phyloP scores from a whole-genome alignment of 495 filamentous ascomycete genomes.

The Aspergillus campestris region DNA sequence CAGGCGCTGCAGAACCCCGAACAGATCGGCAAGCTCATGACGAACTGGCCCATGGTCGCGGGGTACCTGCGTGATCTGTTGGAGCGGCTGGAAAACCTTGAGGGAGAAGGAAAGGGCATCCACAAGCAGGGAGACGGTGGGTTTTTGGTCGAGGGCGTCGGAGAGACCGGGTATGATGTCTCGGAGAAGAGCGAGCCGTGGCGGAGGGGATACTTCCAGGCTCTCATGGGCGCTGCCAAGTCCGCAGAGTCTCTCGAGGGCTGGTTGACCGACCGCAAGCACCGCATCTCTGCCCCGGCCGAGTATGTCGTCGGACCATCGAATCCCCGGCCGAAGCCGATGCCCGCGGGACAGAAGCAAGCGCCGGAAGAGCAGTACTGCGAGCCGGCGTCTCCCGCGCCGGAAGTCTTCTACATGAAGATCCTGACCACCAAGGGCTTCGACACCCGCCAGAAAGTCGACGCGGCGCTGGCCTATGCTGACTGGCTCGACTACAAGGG shows the following conservation, averaged over 20 bases:
- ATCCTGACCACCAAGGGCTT: conserved; percentile 73
- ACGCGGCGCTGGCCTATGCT: conserved; percentile 72
- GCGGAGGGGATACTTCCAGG: conserved; percentile 74
- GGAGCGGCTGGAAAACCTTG: conserved; percentile 52
- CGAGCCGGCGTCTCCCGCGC: conserved; percentile 50
- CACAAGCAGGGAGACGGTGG: conserved; percentile 48
- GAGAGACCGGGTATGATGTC: conserved; percentile 58
- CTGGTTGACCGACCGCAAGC: conserved; percentile 59
- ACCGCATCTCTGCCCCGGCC: conserved; percentile 55
- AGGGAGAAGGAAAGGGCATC: conserved; percentile 59
- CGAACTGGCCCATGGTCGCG: conserved; percentile 58
- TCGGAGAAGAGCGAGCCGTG: conserved; percentile 68
- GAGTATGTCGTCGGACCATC: conserved; percentile 70
- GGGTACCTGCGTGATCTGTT: conserved; percentile 46
- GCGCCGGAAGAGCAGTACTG: conserved; percentile 66
- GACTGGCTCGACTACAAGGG: conserved; percentile 76
- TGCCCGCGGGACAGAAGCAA: conserved; percentile 47
- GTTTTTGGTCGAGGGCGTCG: conserved; percentile 44
- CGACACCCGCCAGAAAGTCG: conserved; percentile 60
- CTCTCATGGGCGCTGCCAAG: conserved; percentile 64
- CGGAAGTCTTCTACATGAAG: conserved; percentile 66
- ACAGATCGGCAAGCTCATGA: conserved; percentile 36
- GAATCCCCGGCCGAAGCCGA: conserved; percentile 69
- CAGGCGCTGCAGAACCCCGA: conserved; percentile 48
- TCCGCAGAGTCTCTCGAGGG: conserved; percentile 74